Conservation (phyloP, 2,329 filamentous ascomycete species). For the Claviceps maximensis region DNA sequence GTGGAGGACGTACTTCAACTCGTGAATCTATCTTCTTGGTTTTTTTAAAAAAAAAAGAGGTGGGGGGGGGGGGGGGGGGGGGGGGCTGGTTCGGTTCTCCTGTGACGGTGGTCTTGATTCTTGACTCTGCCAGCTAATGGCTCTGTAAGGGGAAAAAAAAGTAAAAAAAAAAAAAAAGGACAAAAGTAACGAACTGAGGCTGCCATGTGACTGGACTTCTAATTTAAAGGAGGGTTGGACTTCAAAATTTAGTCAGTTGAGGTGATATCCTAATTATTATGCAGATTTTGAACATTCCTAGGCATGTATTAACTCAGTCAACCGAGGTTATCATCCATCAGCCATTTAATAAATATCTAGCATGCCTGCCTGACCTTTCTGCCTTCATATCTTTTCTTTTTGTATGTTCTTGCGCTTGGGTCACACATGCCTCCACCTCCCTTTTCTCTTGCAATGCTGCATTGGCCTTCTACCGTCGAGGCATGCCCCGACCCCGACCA, state of each 20-base stretch:
- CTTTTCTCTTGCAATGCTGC: too few species aligned
- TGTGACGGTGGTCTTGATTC: too few species aligned
- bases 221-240: not conserved
- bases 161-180: not conserved
- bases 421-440: too few species aligned
- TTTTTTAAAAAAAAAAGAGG: too few species aligned
- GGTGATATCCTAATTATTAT: not conserved
- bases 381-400: not conserved
- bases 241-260: not conserved
- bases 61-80: too few species aligned
- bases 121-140: too few species aligned
- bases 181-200: not conserved
- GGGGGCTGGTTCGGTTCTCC: too few species aligned
- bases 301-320: too few species aligned
- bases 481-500: constrained; percentile 79
- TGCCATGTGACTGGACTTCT: not conserved
- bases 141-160: not conserved
- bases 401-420: constrained; percentile 3
- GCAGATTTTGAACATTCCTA: not conserved
- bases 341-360: not conserved
- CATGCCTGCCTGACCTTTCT: not conserved
- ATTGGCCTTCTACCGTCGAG: constrained; percentile 47
- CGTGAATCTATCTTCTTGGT: too few species aligned
- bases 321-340: not conserved
- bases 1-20: too few species aligned